Evolutionary conservation across 768 basidiomycete genomes (phyloP), one percentile per base, ranked within the genome.

Genomic region (Leccinum uliginosum): DNA sequence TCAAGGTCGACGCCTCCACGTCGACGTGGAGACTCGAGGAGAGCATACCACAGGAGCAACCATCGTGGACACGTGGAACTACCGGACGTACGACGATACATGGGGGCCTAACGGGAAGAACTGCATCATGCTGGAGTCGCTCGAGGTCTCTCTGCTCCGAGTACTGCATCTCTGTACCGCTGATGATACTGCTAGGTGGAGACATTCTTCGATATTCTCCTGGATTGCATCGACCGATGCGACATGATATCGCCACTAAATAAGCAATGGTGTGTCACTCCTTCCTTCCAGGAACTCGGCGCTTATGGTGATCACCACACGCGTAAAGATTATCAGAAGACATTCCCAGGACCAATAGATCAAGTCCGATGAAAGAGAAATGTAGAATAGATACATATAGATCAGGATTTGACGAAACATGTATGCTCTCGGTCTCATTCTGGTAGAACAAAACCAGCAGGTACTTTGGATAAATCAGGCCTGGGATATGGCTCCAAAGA

Each of bases 81-180:
- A 86, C 71, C 72, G 70, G 15, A 50, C 70, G 8, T 83, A 78
- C 59, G 83, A 88, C 59, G 73, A 84, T 61, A 77, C 78, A 0
- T 95, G 92, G 92, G 90, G 91, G 0, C 64, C 75, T 3, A 70
- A 71, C 15, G 88, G 89, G 6, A 89, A 84, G 70, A 95, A 94
- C 61, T 92, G 91, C 55, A 59, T 83, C 1, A 85, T 94, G 12
- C 80, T 84, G 9, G 79, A 87, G 62, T 72, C 78, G 9, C 70
- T 93, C 23, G 75, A 93, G 69, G 92, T 93, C 52, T 63, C 11
- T 50, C 30, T 27, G 43, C 47, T 47, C 19, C 26, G 49, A 17
- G 35, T n/a, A n/a, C 24, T 27, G 8, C 45, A 24, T 19, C 35
- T 17, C 27, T 17, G 14, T 26, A 23, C 49, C 26, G 32, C 58